Evolutionary conservation across 2,329 filamentous ascomycete genomes (phyloP), one percentile per base, ranked within the genome.

Genomic region (Exserohilum turcica): DNA sequence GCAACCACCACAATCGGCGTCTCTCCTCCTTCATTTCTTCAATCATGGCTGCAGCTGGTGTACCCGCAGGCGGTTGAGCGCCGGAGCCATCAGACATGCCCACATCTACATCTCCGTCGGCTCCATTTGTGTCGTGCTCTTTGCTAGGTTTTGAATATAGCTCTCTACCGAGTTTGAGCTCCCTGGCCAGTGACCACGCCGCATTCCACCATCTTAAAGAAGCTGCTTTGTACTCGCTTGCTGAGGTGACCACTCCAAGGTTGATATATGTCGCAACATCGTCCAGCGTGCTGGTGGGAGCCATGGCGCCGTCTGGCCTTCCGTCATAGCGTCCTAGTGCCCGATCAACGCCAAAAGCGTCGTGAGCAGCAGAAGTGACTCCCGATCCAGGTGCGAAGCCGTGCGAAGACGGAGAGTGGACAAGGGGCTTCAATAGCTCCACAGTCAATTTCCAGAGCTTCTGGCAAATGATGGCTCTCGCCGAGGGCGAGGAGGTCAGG

Each of bases 131-230:
- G 5, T 69, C 65, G 8, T 64, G 66, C 43, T 73, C 65, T 52
- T 67, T 80, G 59, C 53, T 74, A 0, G 71, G 59, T 52, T 85
- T 86, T 1, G 83, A 81, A 0, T 90, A 88, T 29, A 96, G 76
- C 74, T 97, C 92, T 52, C 90, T 84, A n/a, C 91, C 91, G 5
- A 96, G 81, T 75, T 94, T 93, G 48, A 96, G 78, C 74, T 96
- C 92, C 63, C 91, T 83, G 9, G 92, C 92, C 38, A 96, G 79
- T 24, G 90, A 91, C 91, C 91, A 96, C 2, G 92, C 92, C 0
- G 90, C 89, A 66, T 93, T 93, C 92, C 92, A 96, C 92, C 92
- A 97, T 45, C 92, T 82, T 65, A 96, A 80, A 67, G 91, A 95
- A 9, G 91, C 91, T 3, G 90, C 91, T 39, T 67, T 67, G 75